phyloP scores from a whole-genome alignment of 73 alveolate genomes.

The Paramecium biaurelia region DNA sequence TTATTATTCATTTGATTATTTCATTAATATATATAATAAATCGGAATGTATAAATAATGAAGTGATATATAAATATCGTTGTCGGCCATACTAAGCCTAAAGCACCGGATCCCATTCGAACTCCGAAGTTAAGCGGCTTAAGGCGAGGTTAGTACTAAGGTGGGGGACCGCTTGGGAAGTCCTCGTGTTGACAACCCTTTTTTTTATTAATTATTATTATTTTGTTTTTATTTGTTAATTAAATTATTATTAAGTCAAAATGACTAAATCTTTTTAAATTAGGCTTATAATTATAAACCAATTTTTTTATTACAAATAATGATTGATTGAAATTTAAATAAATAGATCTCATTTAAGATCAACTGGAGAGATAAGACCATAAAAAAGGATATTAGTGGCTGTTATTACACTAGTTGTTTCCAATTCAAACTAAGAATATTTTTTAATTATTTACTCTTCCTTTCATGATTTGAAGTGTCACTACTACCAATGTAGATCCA shows the following conservation, averaged over 20 bases:
- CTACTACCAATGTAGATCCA: not conserved
- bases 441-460: not conserved
- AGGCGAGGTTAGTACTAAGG: conserved; percentile 99
- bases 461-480: not conserved
- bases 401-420: not conserved
- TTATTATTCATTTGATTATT: not conserved
- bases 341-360: not conserved
- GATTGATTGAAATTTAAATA: not conserved
- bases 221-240: not conserved
- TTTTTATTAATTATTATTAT: not conserved
- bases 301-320: not conserved
- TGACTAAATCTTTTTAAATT: too few species aligned
- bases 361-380: not conserved
- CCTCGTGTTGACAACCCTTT: conserved; percentile 89
- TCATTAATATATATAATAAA: not conserved
- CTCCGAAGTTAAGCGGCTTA: conserved; percentile 99
- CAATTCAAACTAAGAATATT: not conserved
- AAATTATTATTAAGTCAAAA: not conserved
- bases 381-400: not conserved
- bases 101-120: conserved; percentile 99
- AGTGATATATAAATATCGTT: conserved; percentile 50
- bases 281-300: too few species aligned
- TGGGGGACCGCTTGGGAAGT: conserved; percentile 99
- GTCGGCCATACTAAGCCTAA: conserved; percentile 99
- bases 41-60: not conserved